Evolutionary conservation across 2,329 filamentous ascomycete species (phyloP), one percentile per base, ranked within the genome.

Genomic region (Achaetomium macrosporum): DNA sequence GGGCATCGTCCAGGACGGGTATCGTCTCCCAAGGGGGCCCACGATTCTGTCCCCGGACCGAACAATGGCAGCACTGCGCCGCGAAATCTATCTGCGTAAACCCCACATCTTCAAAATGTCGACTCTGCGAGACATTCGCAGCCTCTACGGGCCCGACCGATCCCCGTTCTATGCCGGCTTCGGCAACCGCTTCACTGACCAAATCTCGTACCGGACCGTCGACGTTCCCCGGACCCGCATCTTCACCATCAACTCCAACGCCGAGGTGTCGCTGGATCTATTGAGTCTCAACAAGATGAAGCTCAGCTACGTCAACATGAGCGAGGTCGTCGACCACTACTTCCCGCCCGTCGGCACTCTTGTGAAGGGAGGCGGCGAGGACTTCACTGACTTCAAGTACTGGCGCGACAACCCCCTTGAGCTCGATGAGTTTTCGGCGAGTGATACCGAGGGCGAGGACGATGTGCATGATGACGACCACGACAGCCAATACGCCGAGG

Each of bases 81-180:
- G 93, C 44, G 93, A 99, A 68, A 83, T 99, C 6, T 99, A 99
- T 67, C 77, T 99, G 25, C 83, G 93, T 49, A 97, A 99, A 68
- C 95, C 93, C 0, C 91, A 99, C 66, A 90, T 99, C 8, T 99
- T 99, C 81, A 99, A 99, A 72, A 99, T 99, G 95, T 90, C 93
- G 2, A 99, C 93, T 58, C 74, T 99, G 17, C 84, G 93, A 39
- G 93, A 99, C 68, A 97, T 99, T 61, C 84, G 91, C 66, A 88
- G 85, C 54, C 77, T 99, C 0, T 99, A 96, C 65, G 85, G 83
- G 2, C 77, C 82, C 0, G 83, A 87, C 25, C 76, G 82, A 40
- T 90, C 85, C 16, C 92, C 93, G 0, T 99, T 99, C 66, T 97
- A 96, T 64, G 95, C 95, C 11, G 93, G 93, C 0, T 99, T 97